phyloP scores from a whole-genome alignment of 345 rosid species.

The Moringa oleifera region DNA sequence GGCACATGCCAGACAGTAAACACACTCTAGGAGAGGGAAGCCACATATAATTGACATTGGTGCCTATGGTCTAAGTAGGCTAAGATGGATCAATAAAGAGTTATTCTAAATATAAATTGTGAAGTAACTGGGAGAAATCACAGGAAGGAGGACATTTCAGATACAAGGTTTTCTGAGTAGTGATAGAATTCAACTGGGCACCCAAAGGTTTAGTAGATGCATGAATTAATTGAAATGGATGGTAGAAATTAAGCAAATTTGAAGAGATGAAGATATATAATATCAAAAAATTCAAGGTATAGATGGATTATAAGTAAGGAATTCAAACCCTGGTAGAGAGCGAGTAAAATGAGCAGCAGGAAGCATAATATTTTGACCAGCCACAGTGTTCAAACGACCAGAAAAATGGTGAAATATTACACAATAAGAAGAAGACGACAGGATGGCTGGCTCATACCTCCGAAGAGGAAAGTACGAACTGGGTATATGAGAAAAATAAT shows the following conservation, averaged over 20 bases:
- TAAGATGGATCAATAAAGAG: constrained; percentile 7
- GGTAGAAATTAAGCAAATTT: neutral
- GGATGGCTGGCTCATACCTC: neutral
- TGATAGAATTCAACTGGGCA: constrained; percentile 9
- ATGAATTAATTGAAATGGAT: neutral
- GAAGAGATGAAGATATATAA: neutral
- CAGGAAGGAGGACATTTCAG: neutral
- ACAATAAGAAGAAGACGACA: neutral
- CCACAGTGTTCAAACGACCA: neutral
- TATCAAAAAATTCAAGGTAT: too few relatives aligned
- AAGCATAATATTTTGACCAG: neutral
- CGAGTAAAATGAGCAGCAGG: neutral
- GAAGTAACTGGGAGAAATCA: constrained; percentile 2
- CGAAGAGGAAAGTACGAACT: neutral
- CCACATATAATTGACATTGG: constrained; percentile 84
- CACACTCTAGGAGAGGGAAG: constrained; percentile 82
- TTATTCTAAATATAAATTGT: neutral
- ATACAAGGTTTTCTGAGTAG: neutral
- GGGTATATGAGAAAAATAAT: neutral
- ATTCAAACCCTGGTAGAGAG: neutral
- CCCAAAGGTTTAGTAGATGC: neutral
- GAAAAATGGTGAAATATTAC: neutral
- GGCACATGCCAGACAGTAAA: constrained; percentile 91
- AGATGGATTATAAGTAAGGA: neutral
- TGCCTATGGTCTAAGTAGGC: constrained; percentile 11